A percentile compares a stretch with the other conserved stretches of the same genome.
Conservation (phyloP, 495 filamentous ascomycete species). For the Lasiosphaeria hispida region DNA sequence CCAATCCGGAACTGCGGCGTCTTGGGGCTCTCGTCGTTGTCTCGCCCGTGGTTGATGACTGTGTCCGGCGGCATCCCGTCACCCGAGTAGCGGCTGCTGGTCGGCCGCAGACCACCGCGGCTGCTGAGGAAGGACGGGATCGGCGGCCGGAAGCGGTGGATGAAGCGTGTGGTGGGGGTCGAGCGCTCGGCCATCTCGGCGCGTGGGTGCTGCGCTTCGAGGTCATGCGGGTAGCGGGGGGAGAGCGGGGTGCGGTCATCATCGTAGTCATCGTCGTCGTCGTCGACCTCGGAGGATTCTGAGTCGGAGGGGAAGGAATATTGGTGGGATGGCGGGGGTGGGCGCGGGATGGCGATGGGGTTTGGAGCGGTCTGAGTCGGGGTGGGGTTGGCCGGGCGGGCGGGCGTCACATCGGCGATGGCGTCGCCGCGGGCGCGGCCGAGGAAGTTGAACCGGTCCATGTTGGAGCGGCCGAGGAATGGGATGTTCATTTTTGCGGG, state of each 20-base stretch:
- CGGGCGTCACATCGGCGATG: too few relatives aligned
- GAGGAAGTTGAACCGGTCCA: constrained; percentile 36
- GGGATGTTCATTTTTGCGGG: constrained; percentile 9
- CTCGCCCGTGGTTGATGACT: constrained; percentile 15
- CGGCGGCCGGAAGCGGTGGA: constrained; percentile 33
- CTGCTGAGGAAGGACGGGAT: constrained; percentile 34
- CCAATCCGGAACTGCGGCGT: constrained; percentile 37
- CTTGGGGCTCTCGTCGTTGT: constrained; percentile 40
- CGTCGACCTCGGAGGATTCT: not conserved
- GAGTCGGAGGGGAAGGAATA: not conserved
- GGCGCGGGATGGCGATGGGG: constrained; percentile 6
- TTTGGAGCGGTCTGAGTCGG: not conserved
- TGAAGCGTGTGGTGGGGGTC: constrained; percentile 16
- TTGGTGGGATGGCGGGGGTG: not conserved
- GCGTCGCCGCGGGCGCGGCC: constrained; percentile 2
- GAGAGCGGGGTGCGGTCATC: constrained; percentile 27
- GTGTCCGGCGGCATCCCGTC: constrained; percentile 27
- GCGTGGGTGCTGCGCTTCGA: constrained; percentile 22
- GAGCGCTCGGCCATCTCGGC: constrained; percentile 33
- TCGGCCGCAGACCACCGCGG: constrained; percentile 20
- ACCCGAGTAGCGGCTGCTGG: constrained; percentile 29
- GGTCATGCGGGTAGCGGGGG: constrained; percentile 17
- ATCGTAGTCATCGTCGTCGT: constrained; percentile 15
- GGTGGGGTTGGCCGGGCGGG: too few relatives aligned
- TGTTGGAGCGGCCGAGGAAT: constrained; percentile 19